Evolutionary conservation across 108 stramenopile species (phyloP).

Genomic region (Thalassiosira profunda): DNA sequence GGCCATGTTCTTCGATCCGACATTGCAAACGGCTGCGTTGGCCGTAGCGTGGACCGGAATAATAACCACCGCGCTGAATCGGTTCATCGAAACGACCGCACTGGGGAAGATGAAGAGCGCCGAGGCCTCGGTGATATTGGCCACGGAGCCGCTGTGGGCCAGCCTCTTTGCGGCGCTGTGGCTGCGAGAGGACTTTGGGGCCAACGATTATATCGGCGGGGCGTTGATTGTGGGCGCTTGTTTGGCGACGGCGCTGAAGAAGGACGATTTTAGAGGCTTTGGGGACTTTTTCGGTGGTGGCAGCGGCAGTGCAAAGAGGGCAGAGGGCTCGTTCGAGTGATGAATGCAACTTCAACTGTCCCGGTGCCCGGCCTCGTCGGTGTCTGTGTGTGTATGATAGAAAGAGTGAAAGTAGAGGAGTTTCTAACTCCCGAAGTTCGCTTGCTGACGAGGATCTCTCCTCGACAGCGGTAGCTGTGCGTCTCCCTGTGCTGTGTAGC

Average conservation of each 20-base stretch:
- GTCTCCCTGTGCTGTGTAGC: too few relatives aligned
- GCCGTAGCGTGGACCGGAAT: constrained; percentile 69
- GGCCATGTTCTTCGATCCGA: constrained; percentile 40
- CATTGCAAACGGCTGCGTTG: constrained; percentile 41
- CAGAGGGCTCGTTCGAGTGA: background rate
- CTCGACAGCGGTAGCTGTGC: too few relatives aligned
- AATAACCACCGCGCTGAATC: constrained; percentile 60
- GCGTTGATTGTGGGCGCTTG: constrained; percentile 62
- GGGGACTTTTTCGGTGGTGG: background rate
- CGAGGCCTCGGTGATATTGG: constrained; percentile 75
- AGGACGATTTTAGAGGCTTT: constrained; percentile 2
- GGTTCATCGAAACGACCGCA: constrained; percentile 63
- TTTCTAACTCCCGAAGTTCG: too few relatives aligned
- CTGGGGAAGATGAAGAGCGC: constrained; percentile 53
- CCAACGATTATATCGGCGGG: constrained; percentile 56
- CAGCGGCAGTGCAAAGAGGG: background rate
- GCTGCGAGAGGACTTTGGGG: constrained; percentile 46
- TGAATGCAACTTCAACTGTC: too few relatives aligned
- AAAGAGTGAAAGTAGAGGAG: too few relatives aligned
- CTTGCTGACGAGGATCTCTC: too few relatives aligned
- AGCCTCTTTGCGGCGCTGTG: constrained; percentile 61
- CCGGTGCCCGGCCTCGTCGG: too few relatives aligned
- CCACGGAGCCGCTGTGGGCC: constrained; percentile 82
- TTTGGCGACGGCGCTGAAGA: constrained; percentile 37
- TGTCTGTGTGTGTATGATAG: too few relatives aligned